A percentile compares a stretch with the other conserved stretches of the same genome.
Conservation (phyloP, 2,329 filamentous ascomycete genomes). For the Bipolaris gigantea region DNA sequence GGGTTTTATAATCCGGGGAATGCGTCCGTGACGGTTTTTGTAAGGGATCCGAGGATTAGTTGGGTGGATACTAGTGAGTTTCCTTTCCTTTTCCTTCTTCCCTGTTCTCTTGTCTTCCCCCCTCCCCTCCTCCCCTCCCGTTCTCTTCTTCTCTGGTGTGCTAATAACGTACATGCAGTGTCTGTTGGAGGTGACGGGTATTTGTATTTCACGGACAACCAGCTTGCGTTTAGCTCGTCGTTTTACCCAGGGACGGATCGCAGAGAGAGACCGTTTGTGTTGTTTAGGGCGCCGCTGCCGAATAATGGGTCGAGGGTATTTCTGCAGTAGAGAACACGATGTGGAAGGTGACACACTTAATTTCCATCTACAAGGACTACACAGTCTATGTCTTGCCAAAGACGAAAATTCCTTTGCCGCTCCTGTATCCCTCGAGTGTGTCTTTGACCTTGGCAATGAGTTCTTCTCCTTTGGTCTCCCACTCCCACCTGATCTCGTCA, state of each 20-base stretch:
- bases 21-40: conserved; percentile 48
- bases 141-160: not conserved
- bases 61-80: conserved; percentile 54
- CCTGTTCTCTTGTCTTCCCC: not conserved
- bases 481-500: conserved; percentile 80
- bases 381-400: conserved; percentile 58
- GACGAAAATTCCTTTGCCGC: conserved; percentile 87
- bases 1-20: conserved; percentile 51
- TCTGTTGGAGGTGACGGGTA: conserved; percentile 51
- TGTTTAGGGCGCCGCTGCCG: conserved; percentile 49
- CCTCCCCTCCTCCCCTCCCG: no score
- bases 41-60: conserved; percentile 52
- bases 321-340: conserved; percentile 15
- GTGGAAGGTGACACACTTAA: not conserved
- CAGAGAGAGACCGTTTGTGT: conserved; percentile 48
- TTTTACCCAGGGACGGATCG: conserved; percentile 50
- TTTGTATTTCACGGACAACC: conserved; percentile 58
- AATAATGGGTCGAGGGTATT: conserved; percentile 48
- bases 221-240: conserved; percentile 46
- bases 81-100: not conserved
- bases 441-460: conserved; percentile 77
- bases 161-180: conserved; percentile 25
- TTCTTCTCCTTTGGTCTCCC: conserved; percentile 71
- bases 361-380: not conserved
- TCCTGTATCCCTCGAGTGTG: conserved; percentile 79